Conservation (phyloP, 768 basidiomycete genomes). For the Suillus lakei region DNA sequence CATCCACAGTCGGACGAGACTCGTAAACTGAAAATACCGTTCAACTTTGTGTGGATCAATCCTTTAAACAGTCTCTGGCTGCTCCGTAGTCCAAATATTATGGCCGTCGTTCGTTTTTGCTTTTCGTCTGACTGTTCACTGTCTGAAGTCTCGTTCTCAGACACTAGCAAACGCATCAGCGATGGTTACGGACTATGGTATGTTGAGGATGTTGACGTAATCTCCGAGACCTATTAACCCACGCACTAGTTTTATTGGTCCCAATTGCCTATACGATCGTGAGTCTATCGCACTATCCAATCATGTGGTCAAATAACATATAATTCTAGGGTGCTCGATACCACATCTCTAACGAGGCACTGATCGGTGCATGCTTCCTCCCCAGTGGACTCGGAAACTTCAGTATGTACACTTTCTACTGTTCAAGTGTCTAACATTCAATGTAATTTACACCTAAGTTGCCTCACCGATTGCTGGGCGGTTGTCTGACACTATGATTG, state of each 20-base stretch:
- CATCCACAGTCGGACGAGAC: constrained; percentile 35
- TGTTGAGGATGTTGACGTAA: constrained; percentile 14
- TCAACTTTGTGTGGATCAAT: constrained; percentile 49
- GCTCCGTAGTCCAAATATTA: constrained; percentile 58
- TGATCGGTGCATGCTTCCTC: constrained; percentile 63
- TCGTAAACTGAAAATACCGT: neutral
- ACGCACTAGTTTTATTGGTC: constrained; percentile 42
- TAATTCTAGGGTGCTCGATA: constrained; percentile 55
- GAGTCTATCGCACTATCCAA: constrained; percentile 20
- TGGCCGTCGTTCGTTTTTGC: constrained; percentile 48
- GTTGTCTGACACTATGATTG: constrained; percentile 55
- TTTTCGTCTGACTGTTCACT: neutral
- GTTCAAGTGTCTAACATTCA: neutral
- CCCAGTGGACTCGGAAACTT: constrained; percentile 65
- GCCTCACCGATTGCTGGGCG: constrained; percentile 61
- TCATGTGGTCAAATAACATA: neutral
- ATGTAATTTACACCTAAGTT: constrained; percentile 35
- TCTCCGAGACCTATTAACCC: neutral
- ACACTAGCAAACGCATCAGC: constrained; percentile 36
- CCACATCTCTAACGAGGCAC: constrained; percentile 56
- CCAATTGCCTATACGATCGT: constrained; percentile 67
- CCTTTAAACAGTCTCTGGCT: constrained; percentile 53
- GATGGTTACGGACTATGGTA: constrained; percentile 48
- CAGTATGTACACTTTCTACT: constrained; percentile 40
- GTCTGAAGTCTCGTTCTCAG: constrained; percentile 21